Conservation (phyloP, 768 basidiomycete genomes). For the Lenzites betulinus region DNA sequence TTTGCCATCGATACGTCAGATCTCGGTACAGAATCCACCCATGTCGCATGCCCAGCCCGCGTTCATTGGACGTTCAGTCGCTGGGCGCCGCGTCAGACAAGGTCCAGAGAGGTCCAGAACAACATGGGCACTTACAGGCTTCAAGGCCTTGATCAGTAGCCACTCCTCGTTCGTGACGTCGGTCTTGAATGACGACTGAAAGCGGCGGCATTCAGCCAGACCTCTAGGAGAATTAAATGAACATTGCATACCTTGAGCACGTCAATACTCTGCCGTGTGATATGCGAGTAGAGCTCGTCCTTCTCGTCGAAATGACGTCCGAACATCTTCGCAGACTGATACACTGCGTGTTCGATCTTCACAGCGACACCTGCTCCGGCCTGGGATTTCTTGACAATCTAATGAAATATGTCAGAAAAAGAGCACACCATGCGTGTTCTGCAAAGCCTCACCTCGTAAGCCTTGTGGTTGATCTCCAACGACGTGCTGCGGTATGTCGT, state of each 20-base stretch:
- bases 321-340: constrained; percentile 94
- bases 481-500: constrained; percentile 64
- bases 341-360: constrained; percentile 97
- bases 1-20: constrained; percentile 12
- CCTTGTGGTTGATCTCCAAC: constrained; percentile 96
- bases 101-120: neutral
- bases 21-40: neutral
- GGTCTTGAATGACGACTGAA: constrained; percentile 79
- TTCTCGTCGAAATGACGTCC: constrained; percentile 96
- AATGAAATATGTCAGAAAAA: neutral
- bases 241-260: constrained; percentile 75
- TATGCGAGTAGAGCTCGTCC: constrained; percentile 89
- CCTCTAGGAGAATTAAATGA: neutral
- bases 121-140: constrained; percentile 53
- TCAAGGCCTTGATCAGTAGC: constrained; percentile 87
- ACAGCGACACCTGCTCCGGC: constrained; percentile 97
- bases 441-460: constrained; percentile 59
- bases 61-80: constrained; percentile 40
- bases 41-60: neutral
- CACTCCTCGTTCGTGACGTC: constrained; percentile 93
- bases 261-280: constrained; percentile 93
- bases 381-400: constrained; percentile 92
- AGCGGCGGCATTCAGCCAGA: neutral
- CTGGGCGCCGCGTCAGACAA: constrained; percentile 24
- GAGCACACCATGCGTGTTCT: neutral